Evolutionary conservation across 192 early-diverging fungal genomes (phyloP), one percentile per base, ranked within the genome.

Genomic region (Kappamyces sp.): DNA sequence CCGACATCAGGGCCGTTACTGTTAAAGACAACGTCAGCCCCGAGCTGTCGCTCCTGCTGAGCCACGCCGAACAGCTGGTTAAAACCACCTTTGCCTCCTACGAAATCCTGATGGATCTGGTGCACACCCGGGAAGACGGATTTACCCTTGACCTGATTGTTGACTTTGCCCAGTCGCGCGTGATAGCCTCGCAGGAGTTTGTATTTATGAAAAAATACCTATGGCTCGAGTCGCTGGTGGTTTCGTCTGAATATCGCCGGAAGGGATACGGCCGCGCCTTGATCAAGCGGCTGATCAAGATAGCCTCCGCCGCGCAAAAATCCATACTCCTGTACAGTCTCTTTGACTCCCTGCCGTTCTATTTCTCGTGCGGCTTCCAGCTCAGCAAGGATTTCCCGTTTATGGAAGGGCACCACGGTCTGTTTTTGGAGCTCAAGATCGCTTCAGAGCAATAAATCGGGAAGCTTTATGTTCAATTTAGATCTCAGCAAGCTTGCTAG

Each of bases 401-500:
- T 23, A 23, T 23, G 23, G 23, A 23, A 23, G 23, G 23, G 23
- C 23, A 23, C 23, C 23, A 23, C 23, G 23, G 23, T 23, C 23
- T 23, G 23, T 23, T 23, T 23, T 23, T 23, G 23, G 23, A 23
- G 23, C 23, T 23, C 23, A 23, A 23, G 23, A 0, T 23, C 23
- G 23, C 23, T 23, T 23, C 23, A 23, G 23, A 23, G 23, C 23
- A 23, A 23, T 23, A 23, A 23, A 23, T 23, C 23, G 23, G 23
- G 23, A 23, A 23, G 23, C 23, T 23, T 23, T 23, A 23, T 23
- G 23, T 23, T 51, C 8, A 15, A 57, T 5, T 64, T 40, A 67
- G 36, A 67, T 67, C 41, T 62, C 66, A 8, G 66, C 58, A 13
- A 67, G 53, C 52, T 67, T 67, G 60, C 63, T 67, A 5, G 55